These are phyloP conservation scores for Plectosphaerella sp. DNA, from an alignment of 2,329 filamentous ascomycete species.

Conservation along the genomic window DNA sequence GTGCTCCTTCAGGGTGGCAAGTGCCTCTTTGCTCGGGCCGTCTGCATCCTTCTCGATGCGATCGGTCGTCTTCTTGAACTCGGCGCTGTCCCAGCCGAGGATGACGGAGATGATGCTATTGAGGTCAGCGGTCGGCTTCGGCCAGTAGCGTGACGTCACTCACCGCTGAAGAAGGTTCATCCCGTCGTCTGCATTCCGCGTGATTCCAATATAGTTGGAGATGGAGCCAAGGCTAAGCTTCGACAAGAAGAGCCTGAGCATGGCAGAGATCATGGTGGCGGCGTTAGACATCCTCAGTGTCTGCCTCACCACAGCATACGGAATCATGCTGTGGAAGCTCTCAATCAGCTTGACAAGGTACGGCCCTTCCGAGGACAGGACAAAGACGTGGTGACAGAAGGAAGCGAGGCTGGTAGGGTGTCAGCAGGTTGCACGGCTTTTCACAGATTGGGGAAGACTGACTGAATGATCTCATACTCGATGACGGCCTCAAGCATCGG, in stretches of 20 bases:
- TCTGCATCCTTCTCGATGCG: constrained; percentile 61
- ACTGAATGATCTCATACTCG: constrained; percentile 68
- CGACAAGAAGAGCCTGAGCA: constrained; percentile 69
- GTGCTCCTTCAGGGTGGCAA: constrained; percentile 57
- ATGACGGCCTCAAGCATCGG: constrained; percentile 58
- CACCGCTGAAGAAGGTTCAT: constrained; percentile 72
- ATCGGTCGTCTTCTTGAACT: constrained; percentile 61
- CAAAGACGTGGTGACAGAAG: constrained; percentile 68
- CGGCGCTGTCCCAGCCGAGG: constrained; percentile 66
- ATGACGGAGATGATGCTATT: constrained; percentile 68
- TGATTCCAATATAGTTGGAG: constrained; percentile 76
- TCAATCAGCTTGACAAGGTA: constrained; percentile 68
- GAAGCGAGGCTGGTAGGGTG: constrained; percentile 56
- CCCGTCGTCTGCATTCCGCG: constrained; percentile 66
- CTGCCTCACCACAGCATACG: constrained; percentile 68
- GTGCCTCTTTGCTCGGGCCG: constrained; percentile 54
- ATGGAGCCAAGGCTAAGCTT: constrained; percentile 71
- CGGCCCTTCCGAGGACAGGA: constrained; percentile 70
- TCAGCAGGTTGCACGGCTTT: constrained; percentile 8
- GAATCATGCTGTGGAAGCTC: constrained; percentile 65
- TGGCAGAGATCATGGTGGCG: constrained; percentile 74
- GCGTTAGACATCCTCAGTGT: constrained; percentile 74
- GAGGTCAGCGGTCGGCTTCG: constrained; percentile 3
- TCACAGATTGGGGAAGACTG: constrained; percentile 22
- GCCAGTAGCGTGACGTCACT: background rate